Evolutionary conservation across 2,329 filamentous ascomycete species (phyloP), one percentile per base, ranked within the genome.

Genomic region (Penicillium psychrosexuale): DNA sequence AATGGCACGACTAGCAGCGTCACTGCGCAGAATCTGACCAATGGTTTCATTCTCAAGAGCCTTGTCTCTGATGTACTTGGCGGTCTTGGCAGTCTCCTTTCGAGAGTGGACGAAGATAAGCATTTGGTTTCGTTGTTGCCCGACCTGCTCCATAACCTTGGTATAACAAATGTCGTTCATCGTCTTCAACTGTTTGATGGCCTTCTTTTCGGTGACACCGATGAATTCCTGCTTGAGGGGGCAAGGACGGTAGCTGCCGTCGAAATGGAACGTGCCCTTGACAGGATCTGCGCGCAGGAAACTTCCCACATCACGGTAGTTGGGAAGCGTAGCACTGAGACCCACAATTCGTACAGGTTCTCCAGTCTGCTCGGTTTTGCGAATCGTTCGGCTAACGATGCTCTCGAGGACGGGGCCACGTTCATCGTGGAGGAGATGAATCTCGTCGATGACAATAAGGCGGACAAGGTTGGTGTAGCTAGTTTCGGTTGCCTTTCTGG

Each of bases 121-220:
- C 92, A 99, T 97, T 73, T 99, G 94, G 66, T 99, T 96, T 60
- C 90, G 86, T 68, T 95, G 88, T 56, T 88, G 87, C 7, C 94
- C 94, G 30, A 97, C 93, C 69, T 97, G 93, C 73, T 99, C 94
- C 51, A 99, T 84, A 28, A 97, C 92, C 74, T 99, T 99, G 61
- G 87, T 95, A 74, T 99, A 99, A 55, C 91, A 97, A 51, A 99
- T 92, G 66, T 99, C 94, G 69, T 99, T 99, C 94, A 99, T 99
- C 0, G 90, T 95, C 81, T 97, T 97, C 51, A 99, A 80, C 73
- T 99, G 94, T 76, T 97, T 99, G 77, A 99, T 99, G 6, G 94
- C 90, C 73, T 97, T 97, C 77, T 94, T 95, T 64, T 99, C 94
- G 0, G 93, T 97, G 40, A 99, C 89, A 50, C 94, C 94, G 63